phyloP scores from a whole-genome alignment of 106 monocot genomes.

The Xerophyta viscosa region DNA sequence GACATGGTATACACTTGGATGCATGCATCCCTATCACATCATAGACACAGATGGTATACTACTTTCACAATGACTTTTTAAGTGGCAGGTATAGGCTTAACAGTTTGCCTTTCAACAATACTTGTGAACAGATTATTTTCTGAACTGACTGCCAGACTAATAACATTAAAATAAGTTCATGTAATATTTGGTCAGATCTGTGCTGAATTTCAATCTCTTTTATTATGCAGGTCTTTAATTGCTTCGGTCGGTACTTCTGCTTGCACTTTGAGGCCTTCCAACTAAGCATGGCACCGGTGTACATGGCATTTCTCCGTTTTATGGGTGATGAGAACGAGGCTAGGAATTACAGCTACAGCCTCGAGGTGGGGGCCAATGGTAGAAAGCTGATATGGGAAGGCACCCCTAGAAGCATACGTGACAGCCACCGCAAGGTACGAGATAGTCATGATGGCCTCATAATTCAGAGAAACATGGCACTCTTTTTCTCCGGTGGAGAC shows the following conservation, averaged over 20 bases:
- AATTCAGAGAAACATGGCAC: constrained; percentile 24
- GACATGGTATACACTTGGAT: too few species aligned
- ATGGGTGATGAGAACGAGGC: constrained; percentile 24
- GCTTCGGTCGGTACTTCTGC: constrained; percentile 25
- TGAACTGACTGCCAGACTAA: too few species aligned
- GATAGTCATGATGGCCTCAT: constrained; percentile 26
- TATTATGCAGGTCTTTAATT: constrained; percentile 15
- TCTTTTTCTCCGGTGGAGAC: constrained; percentile 21
- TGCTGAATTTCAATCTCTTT: not conserved
- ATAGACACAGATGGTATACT: too few species aligned
- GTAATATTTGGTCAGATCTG: not conserved
- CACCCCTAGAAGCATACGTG: constrained; percentile 20
- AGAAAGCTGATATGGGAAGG: constrained; percentile 23
- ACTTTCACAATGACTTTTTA: too few species aligned
- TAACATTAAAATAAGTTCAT: not conserved
- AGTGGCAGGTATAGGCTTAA: too few species aligned
- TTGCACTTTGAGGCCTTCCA: constrained; percentile 26
- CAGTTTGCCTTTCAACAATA: too few species aligned
- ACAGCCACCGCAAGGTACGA: constrained; percentile 20
- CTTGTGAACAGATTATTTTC: too few species aligned
- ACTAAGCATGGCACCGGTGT: constrained; percentile 19
- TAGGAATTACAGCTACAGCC: constrained; percentile 22
- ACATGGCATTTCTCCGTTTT: constrained; percentile 23
- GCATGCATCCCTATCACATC: too few species aligned
- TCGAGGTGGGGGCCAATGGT: constrained; percentile 18